phyloP scores from a whole-genome alignment of 2,329 filamentous ascomycete genomes.

The Fusarium torreyae region DNA sequence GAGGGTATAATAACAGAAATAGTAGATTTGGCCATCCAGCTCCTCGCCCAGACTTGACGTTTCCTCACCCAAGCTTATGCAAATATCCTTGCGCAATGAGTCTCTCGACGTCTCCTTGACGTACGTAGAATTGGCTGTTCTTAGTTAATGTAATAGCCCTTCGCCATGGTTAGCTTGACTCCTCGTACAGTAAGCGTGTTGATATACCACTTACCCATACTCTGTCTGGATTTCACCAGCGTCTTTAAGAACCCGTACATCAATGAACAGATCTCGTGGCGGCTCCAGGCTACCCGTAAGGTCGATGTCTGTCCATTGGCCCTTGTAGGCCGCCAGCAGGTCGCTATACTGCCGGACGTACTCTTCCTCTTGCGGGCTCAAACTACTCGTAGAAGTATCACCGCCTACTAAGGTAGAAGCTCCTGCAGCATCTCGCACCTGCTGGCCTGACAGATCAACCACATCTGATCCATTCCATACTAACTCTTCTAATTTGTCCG shows the following conservation, averaged over 20 bases:
- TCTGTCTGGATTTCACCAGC: slow-evolving; percentile 99
- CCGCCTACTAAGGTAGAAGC: slow-evolving; percentile 50
- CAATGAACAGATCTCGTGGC: slow-evolving; percentile 95
- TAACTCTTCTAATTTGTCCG: slow-evolving; percentile 92
- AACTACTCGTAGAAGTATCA: slow-evolving; percentile 75
- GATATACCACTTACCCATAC: slow-evolving; percentile 80
- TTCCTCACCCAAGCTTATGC: slow-evolving; percentile 83
- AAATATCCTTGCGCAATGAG: slow-evolving; percentile 95
- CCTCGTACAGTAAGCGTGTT: not conserved
- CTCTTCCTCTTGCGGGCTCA: slow-evolving; percentile 97
- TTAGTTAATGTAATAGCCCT: slow-evolving; percentile 97
- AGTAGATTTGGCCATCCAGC: slow-evolving; percentile 6
- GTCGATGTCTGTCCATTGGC: slow-evolving; percentile 98
- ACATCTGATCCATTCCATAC: slow-evolving; percentile 93
- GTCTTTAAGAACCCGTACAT: slow-evolving; percentile 95
- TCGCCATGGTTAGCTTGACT: slow-evolving; percentile 44
- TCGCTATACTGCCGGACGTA: slow-evolving; percentile 95
- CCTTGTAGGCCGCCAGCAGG: slow-evolving; percentile 94
- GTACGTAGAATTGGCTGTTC: slow-evolving; percentile 98
- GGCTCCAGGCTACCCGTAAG: slow-evolving; percentile 94
- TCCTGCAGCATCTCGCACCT: slow-evolving; percentile 60
- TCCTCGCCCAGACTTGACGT: not conserved
- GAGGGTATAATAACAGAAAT: slow-evolving; percentile 38
- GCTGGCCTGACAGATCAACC: slow-evolving; percentile 76
- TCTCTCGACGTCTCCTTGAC: slow-evolving; percentile 94